Evolutionary conservation across 2,329 filamentous ascomycete genomes (phyloP).

Genomic region (Rhynchosporium secalis): DNA sequence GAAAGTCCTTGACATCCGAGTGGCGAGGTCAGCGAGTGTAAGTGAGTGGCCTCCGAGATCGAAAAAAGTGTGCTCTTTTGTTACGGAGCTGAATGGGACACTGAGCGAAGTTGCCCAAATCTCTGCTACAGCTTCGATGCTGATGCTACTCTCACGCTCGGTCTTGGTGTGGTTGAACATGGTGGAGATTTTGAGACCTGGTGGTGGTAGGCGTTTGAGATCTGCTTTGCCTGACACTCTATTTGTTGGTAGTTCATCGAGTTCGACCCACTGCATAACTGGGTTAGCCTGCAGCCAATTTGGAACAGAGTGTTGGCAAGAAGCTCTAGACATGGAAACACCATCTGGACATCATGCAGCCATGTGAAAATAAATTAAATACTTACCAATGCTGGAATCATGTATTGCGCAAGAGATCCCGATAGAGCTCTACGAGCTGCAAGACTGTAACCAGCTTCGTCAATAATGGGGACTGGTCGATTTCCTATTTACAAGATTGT

Average conservation of each 20-base stretch:
- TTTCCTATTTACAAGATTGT: constrained; percentile 39
- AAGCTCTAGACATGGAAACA: background rate
- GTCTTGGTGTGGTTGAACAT: constrained; percentile 43
- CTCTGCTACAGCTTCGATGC: constrained; percentile 65
- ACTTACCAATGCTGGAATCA: constrained; percentile 66
- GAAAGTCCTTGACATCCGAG: constrained; percentile 66
- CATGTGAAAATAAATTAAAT: background rate
- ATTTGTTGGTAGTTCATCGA: constrained; percentile 71
- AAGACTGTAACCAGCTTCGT: constrained; percentile 71
- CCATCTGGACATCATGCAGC: background rate
- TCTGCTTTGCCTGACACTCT: constrained; percentile 79
- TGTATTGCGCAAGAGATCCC: constrained; percentile 73
- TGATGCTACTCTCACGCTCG: constrained; percentile 62
- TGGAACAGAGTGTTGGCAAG: background rate
- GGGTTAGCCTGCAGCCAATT: background rate
- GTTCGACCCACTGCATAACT: constrained; percentile 60
- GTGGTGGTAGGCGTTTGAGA: constrained; percentile 68
- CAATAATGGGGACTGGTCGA: constrained; percentile 63
- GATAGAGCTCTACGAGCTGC: constrained; percentile 64
- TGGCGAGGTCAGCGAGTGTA: constrained; percentile 74
- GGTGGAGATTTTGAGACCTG: constrained; percentile 52
- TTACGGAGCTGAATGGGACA: constrained; percentile 61
- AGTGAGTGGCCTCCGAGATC: constrained; percentile 79
- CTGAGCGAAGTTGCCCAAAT: constrained; percentile 72
- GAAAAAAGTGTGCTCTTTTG: constrained; percentile 74